phyloP scores from a whole-genome alignment of 441 rosid species.

The Euphorbia schlechtendalii region DNA sequence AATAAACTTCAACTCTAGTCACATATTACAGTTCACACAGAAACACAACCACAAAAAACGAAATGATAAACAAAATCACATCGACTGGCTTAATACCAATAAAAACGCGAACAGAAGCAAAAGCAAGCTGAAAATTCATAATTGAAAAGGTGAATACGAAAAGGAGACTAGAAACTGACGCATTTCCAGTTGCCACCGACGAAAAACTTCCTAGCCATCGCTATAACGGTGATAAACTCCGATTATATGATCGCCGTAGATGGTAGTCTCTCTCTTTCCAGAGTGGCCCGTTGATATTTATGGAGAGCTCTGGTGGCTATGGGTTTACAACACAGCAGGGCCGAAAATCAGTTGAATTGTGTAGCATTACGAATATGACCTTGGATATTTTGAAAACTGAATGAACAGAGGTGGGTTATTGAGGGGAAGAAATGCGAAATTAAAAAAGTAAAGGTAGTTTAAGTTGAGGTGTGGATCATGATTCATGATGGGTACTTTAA shows the following conservation, averaged over 20 bases:
- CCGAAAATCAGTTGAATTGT: background rate
- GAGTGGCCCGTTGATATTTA: background rate
- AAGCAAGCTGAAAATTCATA: background rate
- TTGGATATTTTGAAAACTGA: background rate
- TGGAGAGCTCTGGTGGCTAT: background rate
- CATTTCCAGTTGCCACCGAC: slow-evolving; percentile 87
- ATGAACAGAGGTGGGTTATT: fast-evolving
- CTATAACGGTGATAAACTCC: no score
- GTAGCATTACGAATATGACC: slow-evolving; percentile 13
- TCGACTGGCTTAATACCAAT: background rate
- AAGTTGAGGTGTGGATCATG: slow-evolving; percentile 2
- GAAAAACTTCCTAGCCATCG: slow-evolving; percentile 57
- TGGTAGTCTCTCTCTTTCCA: background rate
- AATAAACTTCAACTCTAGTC: background rate
- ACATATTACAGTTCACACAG: background rate
- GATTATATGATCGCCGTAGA: slow-evolving; percentile 18
- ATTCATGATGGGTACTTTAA: no score
- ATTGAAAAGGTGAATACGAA: background rate
- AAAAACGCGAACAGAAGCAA: no score
- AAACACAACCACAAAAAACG: background rate
- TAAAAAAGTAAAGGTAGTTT: background rate
- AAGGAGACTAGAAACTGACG: slow-evolving; percentile 25
- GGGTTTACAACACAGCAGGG: background rate
- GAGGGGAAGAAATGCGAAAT: slow-evolving; percentile 21
- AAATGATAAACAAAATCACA: background rate